Evolutionary conservation across 73 alveolate species (phyloP).

Genomic region (Effrenium voratum): DNA sequence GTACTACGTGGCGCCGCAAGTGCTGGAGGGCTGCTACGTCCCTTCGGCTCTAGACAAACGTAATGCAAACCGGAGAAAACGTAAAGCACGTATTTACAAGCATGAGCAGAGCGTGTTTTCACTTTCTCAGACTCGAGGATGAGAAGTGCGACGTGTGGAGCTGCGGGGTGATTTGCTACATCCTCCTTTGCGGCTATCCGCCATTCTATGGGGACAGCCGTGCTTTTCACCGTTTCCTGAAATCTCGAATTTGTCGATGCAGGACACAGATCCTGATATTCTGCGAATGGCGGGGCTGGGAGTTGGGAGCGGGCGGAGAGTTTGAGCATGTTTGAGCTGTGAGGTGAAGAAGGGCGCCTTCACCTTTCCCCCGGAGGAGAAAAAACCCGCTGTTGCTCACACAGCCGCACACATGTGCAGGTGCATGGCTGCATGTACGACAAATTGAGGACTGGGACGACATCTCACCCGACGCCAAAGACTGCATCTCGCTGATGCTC

Average conservation of each 20-base stretch:
- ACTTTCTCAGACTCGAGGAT: not conserved
- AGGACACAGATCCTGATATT: constrained; percentile 65
- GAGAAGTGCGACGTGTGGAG: constrained; percentile 79
- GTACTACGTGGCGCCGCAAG: constrained; percentile 84
- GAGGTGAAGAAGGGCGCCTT: constrained; percentile 72
- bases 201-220: constrained; percentile 93
- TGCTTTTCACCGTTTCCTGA: no score
- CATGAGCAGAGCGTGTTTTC: not conserved
- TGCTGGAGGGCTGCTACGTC: constrained; percentile 56
- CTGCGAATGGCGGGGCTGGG: constrained; percentile 59
- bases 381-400: no score
- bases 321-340: not conserved
- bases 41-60: not conserved
- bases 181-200: constrained; percentile 88
- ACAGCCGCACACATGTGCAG: no score
- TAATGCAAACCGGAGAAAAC: not conserved
- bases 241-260: not conserved
- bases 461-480: constrained; percentile 65
- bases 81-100: not conserved
- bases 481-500: constrained; percentile 89
- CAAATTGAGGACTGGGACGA: constrained; percentile 64
- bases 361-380: constrained; percentile 78
- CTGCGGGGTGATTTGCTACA: constrained; percentile 93
- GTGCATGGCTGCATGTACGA: not conserved
- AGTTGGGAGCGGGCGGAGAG: no score